Conservation (phyloP, 2,329 filamentous ascomycete genomes). For the Elsinoe necatrix region DNA sequence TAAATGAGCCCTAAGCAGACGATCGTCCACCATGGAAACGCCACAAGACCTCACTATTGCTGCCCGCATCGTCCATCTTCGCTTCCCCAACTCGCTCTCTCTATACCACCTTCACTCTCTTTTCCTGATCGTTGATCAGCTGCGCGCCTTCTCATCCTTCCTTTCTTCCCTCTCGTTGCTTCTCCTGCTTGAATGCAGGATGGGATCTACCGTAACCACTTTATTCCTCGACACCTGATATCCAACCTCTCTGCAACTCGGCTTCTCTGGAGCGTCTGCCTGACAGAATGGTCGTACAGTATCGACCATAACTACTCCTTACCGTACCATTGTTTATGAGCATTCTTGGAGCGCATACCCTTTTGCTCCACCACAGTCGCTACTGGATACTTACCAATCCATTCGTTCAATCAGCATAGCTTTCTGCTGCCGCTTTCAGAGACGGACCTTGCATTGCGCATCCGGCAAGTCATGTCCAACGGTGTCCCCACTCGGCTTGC, state of each 20-base stretch:
- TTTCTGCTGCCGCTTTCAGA: background rate
- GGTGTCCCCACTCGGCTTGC: background rate
- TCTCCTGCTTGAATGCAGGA: background rate
- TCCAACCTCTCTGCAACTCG: background rate
- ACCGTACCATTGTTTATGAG: background rate
- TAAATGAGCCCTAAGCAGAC: constrained; percentile 13
- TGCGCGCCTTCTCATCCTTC: constrained; percentile 9
- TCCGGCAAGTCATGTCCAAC: constrained; percentile 11
- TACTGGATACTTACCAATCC: background rate
- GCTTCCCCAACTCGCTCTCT: background rate
- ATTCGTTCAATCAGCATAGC: background rate
- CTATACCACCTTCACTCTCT: background rate
- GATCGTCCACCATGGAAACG: constrained; percentile 7
- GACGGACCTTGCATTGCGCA: background rate
- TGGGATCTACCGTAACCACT: background rate
- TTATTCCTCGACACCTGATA: background rate
- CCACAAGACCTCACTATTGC: constrained; percentile 12
- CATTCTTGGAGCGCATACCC: background rate
- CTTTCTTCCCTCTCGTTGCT: background rate
- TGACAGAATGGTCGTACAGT: background rate
- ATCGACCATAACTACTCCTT: background rate
- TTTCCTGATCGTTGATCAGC: constrained; percentile 9
- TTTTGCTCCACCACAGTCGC: constrained; percentile 7
- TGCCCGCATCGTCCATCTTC: constrained; percentile 4
- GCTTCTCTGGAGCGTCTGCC: background rate